Conservation (phyloP, 2,329 filamentous ascomycete genomes). For the Gyromitra esculenta region DNA sequence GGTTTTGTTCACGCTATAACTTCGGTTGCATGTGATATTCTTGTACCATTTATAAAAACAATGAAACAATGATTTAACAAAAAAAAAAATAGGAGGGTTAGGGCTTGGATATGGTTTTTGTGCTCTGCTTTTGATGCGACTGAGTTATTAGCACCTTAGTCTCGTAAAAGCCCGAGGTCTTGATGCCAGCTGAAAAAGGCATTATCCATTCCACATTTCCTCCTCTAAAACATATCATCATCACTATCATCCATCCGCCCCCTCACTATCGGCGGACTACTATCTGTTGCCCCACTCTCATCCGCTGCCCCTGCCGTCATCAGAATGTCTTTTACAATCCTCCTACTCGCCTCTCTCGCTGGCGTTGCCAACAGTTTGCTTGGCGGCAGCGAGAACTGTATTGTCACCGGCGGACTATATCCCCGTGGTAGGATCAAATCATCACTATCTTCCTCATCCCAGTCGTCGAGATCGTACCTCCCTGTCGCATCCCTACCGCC, state of each 20-base stretch:
- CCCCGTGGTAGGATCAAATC: constrained; percentile 70
- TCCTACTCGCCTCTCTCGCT: constrained; percentile 81
- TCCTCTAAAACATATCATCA: constrained; percentile 52
- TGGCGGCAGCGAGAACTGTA: constrained; percentile 82
- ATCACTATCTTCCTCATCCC: constrained; percentile 70
- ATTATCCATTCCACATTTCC: constrained; percentile 3
- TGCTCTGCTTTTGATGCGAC: neutral
- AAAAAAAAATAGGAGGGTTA: no score
- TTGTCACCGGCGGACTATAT: constrained; percentile 92
- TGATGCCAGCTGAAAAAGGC: neutral
- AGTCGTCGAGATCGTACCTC: constrained; percentile 79
- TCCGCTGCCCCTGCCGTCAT: constrained; percentile 74
- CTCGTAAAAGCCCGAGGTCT: neutral
- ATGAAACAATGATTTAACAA: no score
- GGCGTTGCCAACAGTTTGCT: constrained; percentile 82
- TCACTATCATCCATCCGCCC: constrained; percentile 32
- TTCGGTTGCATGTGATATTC: no score
- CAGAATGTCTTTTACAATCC: constrained; percentile 82
- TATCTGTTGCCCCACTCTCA: constrained; percentile 57
- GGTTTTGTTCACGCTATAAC: no score
- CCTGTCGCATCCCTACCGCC: constrained; percentile 10
- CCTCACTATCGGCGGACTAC: constrained; percentile 47
- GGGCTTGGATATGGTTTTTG: neutral
- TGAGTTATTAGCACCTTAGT: neutral
- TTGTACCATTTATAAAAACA: no score